Evolutionary conservation across 306 rosid species (phyloP).

Genomic region (Prinsepia uniflora): DNA sequence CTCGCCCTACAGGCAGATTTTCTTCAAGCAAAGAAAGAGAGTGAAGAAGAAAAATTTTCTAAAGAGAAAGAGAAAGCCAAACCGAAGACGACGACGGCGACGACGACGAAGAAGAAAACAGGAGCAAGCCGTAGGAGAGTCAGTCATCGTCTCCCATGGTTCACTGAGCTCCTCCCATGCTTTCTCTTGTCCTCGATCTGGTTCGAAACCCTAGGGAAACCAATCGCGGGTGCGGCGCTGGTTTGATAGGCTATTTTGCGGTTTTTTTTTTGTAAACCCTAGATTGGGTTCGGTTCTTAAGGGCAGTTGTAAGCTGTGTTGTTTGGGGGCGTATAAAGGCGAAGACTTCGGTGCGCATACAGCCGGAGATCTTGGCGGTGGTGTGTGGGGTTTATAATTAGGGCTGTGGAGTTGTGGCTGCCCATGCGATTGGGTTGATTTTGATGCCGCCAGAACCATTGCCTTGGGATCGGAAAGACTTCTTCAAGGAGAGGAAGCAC

Average conservation of each 20-base stretch:
- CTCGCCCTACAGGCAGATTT: constrained; percentile 53
- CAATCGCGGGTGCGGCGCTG: background rate
- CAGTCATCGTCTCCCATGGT: constrained; percentile 16
- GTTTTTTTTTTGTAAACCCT: constrained; percentile 10
- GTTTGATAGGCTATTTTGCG: constrained; percentile 6
- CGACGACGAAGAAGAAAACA: constrained; percentile 9
- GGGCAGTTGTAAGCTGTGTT: background rate
- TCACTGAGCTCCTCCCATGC: constrained; percentile 9
- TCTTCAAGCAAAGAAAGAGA: constrained; percentile 32
- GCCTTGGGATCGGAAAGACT: constrained; percentile 98
- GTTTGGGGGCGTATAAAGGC: background rate
- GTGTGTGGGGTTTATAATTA: background rate
- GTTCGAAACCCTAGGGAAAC: constrained; percentile 27
- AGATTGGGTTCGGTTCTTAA: constrained; percentile 15
- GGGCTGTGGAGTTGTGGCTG: constrained; percentile 34
- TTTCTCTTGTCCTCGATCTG: constrained; percentile 33
- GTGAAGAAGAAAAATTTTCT: constrained; percentile 19
- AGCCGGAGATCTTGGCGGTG: background rate
- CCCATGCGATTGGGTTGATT: constrained; percentile 76
- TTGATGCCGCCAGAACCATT: constrained; percentile 99
- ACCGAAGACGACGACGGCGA: background rate
- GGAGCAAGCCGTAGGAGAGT: constrained; percentile 24
- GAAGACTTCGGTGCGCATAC: constrained; percentile 3
- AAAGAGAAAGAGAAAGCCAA: background rate
- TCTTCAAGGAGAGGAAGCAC: constrained; percentile 97